A percentile compares a stretch with the other conserved stretches of the same genome.
phyloP scores from a whole-genome alignment of 2,329 filamentous ascomycete genomes.

The Diaporthe sp. region DNA sequence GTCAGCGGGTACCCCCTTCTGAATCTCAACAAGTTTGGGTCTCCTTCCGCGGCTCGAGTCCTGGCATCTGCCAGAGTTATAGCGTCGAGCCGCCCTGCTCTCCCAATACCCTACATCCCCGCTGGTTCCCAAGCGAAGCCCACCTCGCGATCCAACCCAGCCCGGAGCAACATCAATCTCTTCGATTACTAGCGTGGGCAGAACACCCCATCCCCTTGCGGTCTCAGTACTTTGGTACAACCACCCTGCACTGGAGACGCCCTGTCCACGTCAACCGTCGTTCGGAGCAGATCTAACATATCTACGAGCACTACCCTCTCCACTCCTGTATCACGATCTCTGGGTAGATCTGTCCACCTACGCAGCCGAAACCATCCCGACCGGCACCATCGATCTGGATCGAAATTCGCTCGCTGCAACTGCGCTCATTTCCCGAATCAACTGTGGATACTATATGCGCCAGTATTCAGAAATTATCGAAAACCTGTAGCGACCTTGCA shows the following conservation, averaged over 20 bases:
- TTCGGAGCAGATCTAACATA: slow-evolving; percentile 32
- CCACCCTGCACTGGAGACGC: slow-evolving; percentile 10
- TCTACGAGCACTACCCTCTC: slow-evolving; percentile 33
- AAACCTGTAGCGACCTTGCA: neutral
- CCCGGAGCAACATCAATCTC: slow-evolving; percentile 33
- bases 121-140: slow-evolving; percentile 36
- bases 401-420: slow-evolving; percentile 28
- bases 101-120: slow-evolving; percentile 26
- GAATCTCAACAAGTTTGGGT: slow-evolving; percentile 24
- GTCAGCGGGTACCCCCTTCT: slow-evolving; percentile 33
- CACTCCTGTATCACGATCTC: slow-evolving; percentile 31
- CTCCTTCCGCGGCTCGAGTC: slow-evolving; percentile 20
- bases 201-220: slow-evolving; percentile 25
- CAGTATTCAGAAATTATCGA: neutral
- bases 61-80: slow-evolving; percentile 37
- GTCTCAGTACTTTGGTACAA: slow-evolving; percentile 26
- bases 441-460: slow-evolving; percentile 25
- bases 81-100: slow-evolving; percentile 29
- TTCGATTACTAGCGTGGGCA: slow-evolving; percentile 36
- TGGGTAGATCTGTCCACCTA: slow-evolving; percentile 32
- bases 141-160: slow-evolving; percentile 39
- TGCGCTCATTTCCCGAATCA: slow-evolving; percentile 29
- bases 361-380: slow-evolving; percentile 29
- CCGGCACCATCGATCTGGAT: slow-evolving; percentile 16
- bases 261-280: slow-evolving; percentile 31